Evolutionary conservation across 306 rosid genomes (phyloP), one percentile per base, ranked within the genome.

Genomic region (Dryas octopetala): DNA sequence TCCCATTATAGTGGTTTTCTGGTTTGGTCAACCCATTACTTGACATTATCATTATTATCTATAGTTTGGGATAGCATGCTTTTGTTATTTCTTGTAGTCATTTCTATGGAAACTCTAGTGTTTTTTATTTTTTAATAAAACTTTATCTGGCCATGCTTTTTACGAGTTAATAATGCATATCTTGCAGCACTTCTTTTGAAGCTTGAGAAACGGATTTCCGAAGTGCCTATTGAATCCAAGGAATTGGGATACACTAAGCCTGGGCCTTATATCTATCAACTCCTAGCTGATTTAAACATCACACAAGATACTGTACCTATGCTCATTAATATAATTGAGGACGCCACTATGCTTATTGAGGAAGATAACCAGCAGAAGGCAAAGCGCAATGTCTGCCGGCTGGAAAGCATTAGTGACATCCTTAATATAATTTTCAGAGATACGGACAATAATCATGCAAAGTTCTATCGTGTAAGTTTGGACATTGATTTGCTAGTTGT

Each of bases 151-250:
- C 28, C 5, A 44, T 50, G 19, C 23, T 11, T 58, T 47, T 73
- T 76, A 60, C 82, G 47, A 7, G 65, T 55, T 73, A 65, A 44
- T 80, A 28, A 73, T 73, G 76, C 77, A 46, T 83, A 53, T 88
- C 69, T 82, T 83, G 82, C 89, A 94, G 97, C 97, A 50, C 96
- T 90, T 78, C 96, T 94, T 78, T 76, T 90, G 82, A 91, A 94
- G 84, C 96, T 94, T 81, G 98, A 91, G 85, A 91, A 90, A 80
- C 83, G 90, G 67, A 94, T 91, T 83, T 87, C 97, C 72, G 97
- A 94, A 77, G 90, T 94, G 73, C 96, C 90, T 82, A 85, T 91
- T 40, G 85, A 80, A 70, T 90, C 97, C 47, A 94, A 90, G 91
- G 97, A 94, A 80, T 51, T 86, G 75, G 98, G 96, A 61, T 91